Evolutionary conservation across 208 protist genomes (phyloP).

Genomic region (Acanthamoeba rhysodes): DNA sequence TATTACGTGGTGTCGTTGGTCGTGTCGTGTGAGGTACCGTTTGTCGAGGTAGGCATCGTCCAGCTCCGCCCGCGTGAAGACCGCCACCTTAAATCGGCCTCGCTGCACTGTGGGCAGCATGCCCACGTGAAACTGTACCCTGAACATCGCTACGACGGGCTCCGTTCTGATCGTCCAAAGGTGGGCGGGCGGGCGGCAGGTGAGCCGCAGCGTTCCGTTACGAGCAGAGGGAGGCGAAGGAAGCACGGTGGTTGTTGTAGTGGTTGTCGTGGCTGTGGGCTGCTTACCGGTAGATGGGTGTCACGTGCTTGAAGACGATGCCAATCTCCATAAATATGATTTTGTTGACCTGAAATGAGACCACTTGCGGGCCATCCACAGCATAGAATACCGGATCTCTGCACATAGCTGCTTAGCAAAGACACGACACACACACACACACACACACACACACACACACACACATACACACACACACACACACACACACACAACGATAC

Average conservation of each 20-base stretch:
- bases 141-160: constrained; percentile 73
- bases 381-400: constrained; percentile 71
- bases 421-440: neutral
- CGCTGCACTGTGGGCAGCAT: constrained; percentile 15
- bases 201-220: neutral
- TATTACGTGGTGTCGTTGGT: neutral
- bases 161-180: constrained; percentile 39
- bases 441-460: neutral
- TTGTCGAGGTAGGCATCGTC: constrained; percentile 77
- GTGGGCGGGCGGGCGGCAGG: neutral
- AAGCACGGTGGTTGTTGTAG: neutral
- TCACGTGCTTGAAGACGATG: constrained; percentile 71
- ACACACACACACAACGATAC: neutral
- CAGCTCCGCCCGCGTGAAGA: constrained; percentile 58
- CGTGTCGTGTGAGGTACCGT: neutral
- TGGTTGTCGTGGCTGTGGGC: neutral
- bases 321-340: constrained; percentile 61
- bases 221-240: neutral
- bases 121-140: constrained; percentile 77
- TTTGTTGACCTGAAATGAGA: constrained; percentile 51
- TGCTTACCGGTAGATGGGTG: constrained; percentile 71
- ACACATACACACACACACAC: neutral
- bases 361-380: constrained; percentile 56
- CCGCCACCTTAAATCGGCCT: constrained; percentile 18
- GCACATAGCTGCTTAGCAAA: neutral